Conservation (phyloP, 345 rosid species). For the Physaria fendleri region DNA sequence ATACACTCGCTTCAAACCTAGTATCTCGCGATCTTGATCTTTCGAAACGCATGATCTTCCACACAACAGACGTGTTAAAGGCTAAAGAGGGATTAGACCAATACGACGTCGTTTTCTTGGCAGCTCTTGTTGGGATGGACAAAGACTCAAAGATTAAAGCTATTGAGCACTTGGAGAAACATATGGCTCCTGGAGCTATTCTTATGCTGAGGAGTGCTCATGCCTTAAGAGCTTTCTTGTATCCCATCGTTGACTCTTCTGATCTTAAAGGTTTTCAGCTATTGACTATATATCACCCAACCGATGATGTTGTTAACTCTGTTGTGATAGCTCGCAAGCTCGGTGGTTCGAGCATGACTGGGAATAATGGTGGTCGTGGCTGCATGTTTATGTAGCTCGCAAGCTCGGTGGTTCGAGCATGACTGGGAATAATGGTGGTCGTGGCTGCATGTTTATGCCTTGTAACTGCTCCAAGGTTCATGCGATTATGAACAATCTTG, state of each 20-base stretch:
- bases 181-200: constrained; percentile 61
- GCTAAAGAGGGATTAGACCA: constrained; percentile 45
- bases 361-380: background rate
- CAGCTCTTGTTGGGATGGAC: constrained; percentile 86
- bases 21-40: constrained; percentile 53
- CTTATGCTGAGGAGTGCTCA: constrained; percentile 84
- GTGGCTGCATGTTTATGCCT: constrained; percentile 32
- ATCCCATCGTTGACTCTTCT: constrained; percentile 63
- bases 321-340: constrained; percentile 72
- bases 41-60: constrained; percentile 55
- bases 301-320: constrained; percentile 80
- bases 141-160: constrained; percentile 51
- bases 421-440: too few relatives aligned
- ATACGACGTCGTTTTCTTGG: constrained; percentile 83
- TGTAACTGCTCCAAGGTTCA: constrained; percentile 57
- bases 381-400: constrained; percentile 50
- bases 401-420: constrained; percentile 35
- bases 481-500: constrained; percentile 31
- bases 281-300: constrained; percentile 67
- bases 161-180: constrained; percentile 48
- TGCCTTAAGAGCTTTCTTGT: constrained; percentile 80
- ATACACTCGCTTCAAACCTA: constrained; percentile 46
- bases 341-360: constrained; percentile 17
- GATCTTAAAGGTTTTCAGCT: constrained; percentile 74
- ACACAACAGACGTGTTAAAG: constrained; percentile 50